These are phyloP conservation scores for Leishmania mexicana DNA, from an alignment of 208 protist genomes.

Conservation along the genomic window DNA sequence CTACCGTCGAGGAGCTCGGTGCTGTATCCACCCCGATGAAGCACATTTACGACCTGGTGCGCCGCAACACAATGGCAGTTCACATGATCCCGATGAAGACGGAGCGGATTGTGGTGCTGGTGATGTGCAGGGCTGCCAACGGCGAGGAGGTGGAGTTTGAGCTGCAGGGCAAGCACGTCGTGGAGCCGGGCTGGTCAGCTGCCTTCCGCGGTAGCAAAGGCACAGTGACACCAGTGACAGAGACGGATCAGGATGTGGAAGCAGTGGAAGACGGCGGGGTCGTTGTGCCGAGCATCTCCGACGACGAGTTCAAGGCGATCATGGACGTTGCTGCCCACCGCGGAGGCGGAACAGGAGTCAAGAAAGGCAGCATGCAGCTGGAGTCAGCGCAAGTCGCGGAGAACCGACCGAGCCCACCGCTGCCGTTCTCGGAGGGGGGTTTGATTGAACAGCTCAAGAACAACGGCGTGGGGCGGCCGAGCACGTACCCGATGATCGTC, in stretches of 20 bases:
- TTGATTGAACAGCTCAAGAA: slow-evolving; percentile 90
- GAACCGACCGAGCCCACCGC: slow-evolving; percentile 60
- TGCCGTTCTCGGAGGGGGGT: slow-evolving; percentile 80
- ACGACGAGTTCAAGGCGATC: slow-evolving; percentile 83
- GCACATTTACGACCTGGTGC: slow-evolving; percentile 84
- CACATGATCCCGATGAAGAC: slow-evolving; percentile 86
- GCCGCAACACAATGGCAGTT: slow-evolving; percentile 76
- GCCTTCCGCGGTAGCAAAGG: slow-evolving; percentile 59
- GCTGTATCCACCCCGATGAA: slow-evolving; percentile 53
- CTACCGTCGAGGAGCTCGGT: slow-evolving; percentile 61
- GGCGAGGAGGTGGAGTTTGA: slow-evolving; percentile 55
- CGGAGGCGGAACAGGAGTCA: background rate
- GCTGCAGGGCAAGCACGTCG: slow-evolving; percentile 77
- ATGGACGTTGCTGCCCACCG: slow-evolving; percentile 34
- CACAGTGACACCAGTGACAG: background rate
- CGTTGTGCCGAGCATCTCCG: slow-evolving; percentile 68
- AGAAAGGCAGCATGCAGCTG: slow-evolving; percentile 33
- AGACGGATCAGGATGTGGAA: slow-evolving; percentile 49
- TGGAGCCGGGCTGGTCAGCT: slow-evolving; percentile 72
- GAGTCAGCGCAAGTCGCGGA: slow-evolving; percentile 50
- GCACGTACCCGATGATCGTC: slow-evolving; percentile 92
- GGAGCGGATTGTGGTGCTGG: slow-evolving; percentile 56
- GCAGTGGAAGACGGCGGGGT: slow-evolving; percentile 58
- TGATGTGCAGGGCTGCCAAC: slow-evolving; percentile 53
- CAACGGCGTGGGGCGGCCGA: slow-evolving; percentile 87